Percentiles rank a stretch among this genome's conserved stretches.
These are phyloP conservation scores for Herpetomonas samuelpessoai DNA, from an alignment of 208 protist species.

Conservation along the genomic window DNA sequence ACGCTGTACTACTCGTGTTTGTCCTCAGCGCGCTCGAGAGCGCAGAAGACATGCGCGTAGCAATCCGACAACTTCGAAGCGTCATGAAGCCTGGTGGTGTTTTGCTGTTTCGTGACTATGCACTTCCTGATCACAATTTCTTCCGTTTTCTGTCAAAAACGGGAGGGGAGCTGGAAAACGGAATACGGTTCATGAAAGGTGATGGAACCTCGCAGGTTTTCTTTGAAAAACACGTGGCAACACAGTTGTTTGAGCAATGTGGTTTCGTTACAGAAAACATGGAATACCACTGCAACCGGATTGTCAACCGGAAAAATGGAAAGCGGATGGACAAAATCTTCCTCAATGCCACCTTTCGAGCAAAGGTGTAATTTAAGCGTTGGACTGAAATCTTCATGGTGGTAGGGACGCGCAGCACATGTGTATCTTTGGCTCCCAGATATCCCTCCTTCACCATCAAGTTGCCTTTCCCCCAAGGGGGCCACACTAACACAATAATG, in stretches of 20 bases:
- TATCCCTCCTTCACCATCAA: too few species aligned
- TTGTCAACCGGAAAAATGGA: conserved; percentile 80
- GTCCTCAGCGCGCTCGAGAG: conserved; percentile 71
- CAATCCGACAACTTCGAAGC: conserved; percentile 32
- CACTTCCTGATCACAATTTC: conserved; percentile 74
- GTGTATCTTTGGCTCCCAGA: too few species aligned
- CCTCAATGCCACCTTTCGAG: conserved; percentile 75
- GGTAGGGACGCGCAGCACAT: too few species aligned
- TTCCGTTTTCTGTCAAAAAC: conserved; percentile 66
- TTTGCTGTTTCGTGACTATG: conserved; percentile 77
- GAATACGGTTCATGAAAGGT: conserved; percentile 55
- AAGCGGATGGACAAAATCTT: conserved; percentile 88
- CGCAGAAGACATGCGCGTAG: conserved; percentile 49
- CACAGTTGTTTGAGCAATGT: conserved; percentile 33
- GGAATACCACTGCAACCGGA: conserved; percentile 79
- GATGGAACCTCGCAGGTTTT: conserved; percentile 77
- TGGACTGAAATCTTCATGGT: too few species aligned
- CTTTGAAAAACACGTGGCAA: conserved; percentile 55
- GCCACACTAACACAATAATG: too few species aligned
- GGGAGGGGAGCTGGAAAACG: conserved; percentile 15
- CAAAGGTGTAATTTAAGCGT: too few species aligned
- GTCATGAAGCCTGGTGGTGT: conserved; percentile 47
- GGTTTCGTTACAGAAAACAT: conserved; percentile 47
- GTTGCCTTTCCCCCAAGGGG: too few species aligned
- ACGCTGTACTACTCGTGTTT: conserved; percentile 75